phyloP scores from a whole-genome alignment of 352 stramenopile genomes.

The Phytophthora agathidicida region DNA sequence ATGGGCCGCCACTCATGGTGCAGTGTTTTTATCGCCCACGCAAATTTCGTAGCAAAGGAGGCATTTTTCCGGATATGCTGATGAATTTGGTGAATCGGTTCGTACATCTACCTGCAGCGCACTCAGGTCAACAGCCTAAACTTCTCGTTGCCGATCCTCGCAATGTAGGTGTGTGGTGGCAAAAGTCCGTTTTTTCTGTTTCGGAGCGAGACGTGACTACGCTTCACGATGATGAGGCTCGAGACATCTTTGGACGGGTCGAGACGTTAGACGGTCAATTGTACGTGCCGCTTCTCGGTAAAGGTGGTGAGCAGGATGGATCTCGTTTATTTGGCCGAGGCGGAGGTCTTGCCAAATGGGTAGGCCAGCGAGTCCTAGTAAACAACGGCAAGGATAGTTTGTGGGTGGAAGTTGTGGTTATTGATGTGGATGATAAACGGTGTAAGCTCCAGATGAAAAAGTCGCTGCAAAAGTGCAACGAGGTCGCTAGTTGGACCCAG shows the following conservation, averaged over 20 bases:
- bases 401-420: conserved; percentile 66
- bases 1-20: conserved; percentile 15
- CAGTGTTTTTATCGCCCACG: conserved; percentile 50
- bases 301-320: conserved; percentile 38
- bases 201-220: conserved; percentile 66
- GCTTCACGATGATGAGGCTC: conserved; percentile 59
- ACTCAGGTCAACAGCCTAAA: conserved; percentile 44
- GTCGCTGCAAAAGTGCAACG: conserved; percentile 45
- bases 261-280: conserved; percentile 73
- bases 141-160: conserved; percentile 62
- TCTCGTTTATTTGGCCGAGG: conserved; percentile 49
- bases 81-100: conserved; percentile 57
- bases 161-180: conserved; percentile 69
- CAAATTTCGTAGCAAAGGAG: conserved; percentile 68
- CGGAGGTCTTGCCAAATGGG: conserved; percentile 51
- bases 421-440: conserved; percentile 66
- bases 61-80: conserved; percentile 61
- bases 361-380: conserved; percentile 62
- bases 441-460: conserved; percentile 71
- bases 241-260: conserved; percentile 42
- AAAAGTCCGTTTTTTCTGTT: conserved; percentile 57
- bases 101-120: conserved; percentile 38
- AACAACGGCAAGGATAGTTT: conserved; percentile 75
- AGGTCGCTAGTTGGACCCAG: conserved; percentile 47
- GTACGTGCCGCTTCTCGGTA: conserved; percentile 52